Evolutionary conservation across 2,329 filamentous ascomycete species (phyloP), one percentile per base, ranked within the genome.

Genomic region (Xylaria sp.): DNA sequence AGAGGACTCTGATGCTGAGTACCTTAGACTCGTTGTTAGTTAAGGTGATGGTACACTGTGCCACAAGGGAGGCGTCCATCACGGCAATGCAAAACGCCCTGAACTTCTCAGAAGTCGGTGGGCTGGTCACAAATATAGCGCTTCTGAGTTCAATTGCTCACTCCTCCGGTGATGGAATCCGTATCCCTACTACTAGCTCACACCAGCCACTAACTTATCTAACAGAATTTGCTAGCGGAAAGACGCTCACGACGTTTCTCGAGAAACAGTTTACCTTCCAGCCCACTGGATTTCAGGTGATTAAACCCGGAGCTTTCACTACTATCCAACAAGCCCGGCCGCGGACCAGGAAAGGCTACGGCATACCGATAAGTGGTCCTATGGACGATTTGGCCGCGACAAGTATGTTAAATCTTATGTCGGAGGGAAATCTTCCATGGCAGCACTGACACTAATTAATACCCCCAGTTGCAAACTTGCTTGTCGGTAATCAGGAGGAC

Each of bases 241-340:
- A 16, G 16, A 61, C 59, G 17, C 54, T 61, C 9, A 61, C 59
- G 2, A 59, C 48, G n/a, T 61, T 61, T 18, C 46, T 61, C 4
- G 56, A 61, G 16, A 53, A 53, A 2, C 56, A 61, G 13, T 57
- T 60, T 16, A 47, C 49, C 2, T 62, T 55, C 22, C 8, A 54
- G 4, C 56, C 59, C 2, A 29, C 45, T 7, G 56, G 56, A 9
- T 50, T 77, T 9, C 71, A 77, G 51, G 64, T 76, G 8, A 29
- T 76, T 6, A 66, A 71, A 0, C 64, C 72, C 0, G 73, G 74
- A 0, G 54, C 65, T 2, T 62, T 71, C 24, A 73, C 72, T 2
- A 72, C 73, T 0, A 61, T 77, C 5, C 75, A 78, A 44, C 75
- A 78, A 41, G 73, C 67, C 18, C 74, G 74, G 0, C 74, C 74